Conservation (phyloP, 108 stramenopile genomes). For the Schizochytrium sp. region DNA sequence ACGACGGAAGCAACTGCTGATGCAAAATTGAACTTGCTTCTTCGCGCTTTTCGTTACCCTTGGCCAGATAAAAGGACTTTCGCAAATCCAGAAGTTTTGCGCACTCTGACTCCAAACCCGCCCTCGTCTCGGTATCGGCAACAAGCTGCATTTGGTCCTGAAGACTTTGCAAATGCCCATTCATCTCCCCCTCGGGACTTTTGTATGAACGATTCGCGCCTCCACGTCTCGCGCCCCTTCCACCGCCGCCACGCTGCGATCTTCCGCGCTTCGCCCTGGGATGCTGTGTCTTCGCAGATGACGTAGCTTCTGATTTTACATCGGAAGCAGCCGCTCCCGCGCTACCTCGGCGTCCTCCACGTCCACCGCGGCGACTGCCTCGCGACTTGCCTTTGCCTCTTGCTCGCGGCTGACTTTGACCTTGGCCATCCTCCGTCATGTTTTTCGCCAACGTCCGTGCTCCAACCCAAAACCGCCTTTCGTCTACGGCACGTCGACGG, state of each 20-base stretch:
- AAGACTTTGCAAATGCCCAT: neutral
- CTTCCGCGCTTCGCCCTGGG: no score
- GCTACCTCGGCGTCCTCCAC: neutral
- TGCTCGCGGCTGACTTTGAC: no score
- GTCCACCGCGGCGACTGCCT: neutral
- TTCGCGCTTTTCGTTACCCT: neutral
- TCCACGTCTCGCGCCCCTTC: neutral
- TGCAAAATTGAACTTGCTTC: neutral
- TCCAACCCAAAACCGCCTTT: no score
- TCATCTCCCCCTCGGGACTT: neutral
- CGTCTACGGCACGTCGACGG: no score
- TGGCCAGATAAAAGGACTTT: neutral
- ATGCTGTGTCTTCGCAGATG: no score
- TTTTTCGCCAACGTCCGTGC: no score
- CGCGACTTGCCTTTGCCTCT: neutral
- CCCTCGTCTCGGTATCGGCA: neutral
- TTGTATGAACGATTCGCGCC: neutral
- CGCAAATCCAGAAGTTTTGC: neutral
- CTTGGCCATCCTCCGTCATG: no score
- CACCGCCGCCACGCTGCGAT: neutral
- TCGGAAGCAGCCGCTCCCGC: neutral
- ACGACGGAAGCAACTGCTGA: neutral
- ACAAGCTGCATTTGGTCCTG: neutral
- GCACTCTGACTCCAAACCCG: neutral
- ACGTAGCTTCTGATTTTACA: neutral